A percentile compares a stretch with the other conserved stretches of the same genome.
phyloP scores from a whole-genome alignment of 1,284 basidiomycete species.

The Coniferiporia sulphurascens region DNA sequence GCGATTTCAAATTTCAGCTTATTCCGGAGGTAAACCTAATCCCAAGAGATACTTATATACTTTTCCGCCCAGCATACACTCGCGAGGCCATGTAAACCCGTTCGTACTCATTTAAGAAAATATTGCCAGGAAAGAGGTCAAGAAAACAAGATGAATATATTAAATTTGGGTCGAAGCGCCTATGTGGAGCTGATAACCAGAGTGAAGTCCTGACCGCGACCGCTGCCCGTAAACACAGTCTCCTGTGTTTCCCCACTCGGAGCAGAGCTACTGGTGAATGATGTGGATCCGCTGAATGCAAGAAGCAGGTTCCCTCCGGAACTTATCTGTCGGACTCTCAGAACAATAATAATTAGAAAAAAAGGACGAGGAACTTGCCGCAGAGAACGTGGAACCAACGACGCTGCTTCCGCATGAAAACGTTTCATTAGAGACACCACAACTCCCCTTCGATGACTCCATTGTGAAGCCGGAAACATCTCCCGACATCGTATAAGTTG shows the following conservation, averaged over 20 bases:
- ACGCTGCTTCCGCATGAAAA: conserved; percentile 45
- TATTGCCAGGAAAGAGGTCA: too few species aligned
- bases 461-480: conserved; percentile 41
- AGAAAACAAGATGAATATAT: too few species aligned
- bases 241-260: conserved; percentile 52
- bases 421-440: conserved; percentile 38
- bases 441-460: conserved; percentile 47
- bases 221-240: conserved; percentile 45
- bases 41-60: too few species aligned
- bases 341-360: background rate
- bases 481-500: conserved; percentile 39
- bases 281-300: conserved; percentile 46
- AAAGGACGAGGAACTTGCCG: conserved; percentile 33
- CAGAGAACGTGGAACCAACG: conserved; percentile 43
- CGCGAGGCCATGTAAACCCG: too few species aligned
- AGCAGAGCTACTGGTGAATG: conserved; percentile 44
- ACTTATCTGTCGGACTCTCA: conserved; percentile 32
- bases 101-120: too few species aligned
- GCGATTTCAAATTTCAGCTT: too few species aligned
- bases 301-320: conserved; percentile 46
- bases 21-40: too few species aligned
- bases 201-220: conserved; percentile 40
- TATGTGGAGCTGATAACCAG: conserved; percentile 34
- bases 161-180: too few species aligned
- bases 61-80: too few species aligned